phyloP scores from a whole-genome alignment of 2,329 filamentous ascomycete genomes.

The Macroventuria anomochaeta region DNA sequence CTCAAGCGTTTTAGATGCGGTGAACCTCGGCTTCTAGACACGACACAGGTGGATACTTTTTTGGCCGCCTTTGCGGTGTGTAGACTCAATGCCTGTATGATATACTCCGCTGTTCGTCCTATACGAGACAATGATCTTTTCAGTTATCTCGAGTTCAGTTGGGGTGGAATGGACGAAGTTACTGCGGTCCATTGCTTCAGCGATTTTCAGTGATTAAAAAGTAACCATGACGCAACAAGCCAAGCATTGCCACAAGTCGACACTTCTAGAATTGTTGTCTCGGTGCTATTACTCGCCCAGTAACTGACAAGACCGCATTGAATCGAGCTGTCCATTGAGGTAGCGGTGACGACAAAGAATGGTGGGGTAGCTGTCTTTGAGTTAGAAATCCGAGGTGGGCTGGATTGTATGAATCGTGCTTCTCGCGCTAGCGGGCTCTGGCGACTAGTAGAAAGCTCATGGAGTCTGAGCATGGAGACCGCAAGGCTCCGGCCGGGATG shows the following conservation, averaged over 20 bases:
- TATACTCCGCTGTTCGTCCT: not conserved
- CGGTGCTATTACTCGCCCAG: not conserved
- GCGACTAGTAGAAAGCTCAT: not conserved
- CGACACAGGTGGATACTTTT: conserved; percentile 9
- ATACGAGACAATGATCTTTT: not conserved
- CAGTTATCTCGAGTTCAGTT: not conserved
- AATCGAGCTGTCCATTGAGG: conserved; percentile 1
- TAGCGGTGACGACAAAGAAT: conserved; percentile 4
- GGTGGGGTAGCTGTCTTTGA: conserved; percentile 11
- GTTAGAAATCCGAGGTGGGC: conserved; percentile 1
- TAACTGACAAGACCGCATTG: not conserved
- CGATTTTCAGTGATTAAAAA: not conserved
- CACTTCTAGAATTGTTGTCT: not conserved
- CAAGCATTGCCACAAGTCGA: not conserved
- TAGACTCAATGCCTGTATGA: conserved; percentile 4
- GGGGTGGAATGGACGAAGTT: not conserved
- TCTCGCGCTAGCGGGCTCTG: not conserved
- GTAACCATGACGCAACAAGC: conserved; percentile 3
- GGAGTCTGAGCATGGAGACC: not conserved
- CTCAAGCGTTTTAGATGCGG: conserved; percentile 11
- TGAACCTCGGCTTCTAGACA: conserved; percentile 18
- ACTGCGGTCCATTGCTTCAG: not conserved
- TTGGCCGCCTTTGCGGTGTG: conserved; percentile 2
- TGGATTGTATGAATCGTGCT: conserved; percentile 1
- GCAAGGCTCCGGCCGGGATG: not conserved